These are phyloP conservation scores for Aspergillus sclerotiicarbonarius DNA, from an alignment of 495 filamentous ascomycete species.

Conservation along the genomic window DNA sequence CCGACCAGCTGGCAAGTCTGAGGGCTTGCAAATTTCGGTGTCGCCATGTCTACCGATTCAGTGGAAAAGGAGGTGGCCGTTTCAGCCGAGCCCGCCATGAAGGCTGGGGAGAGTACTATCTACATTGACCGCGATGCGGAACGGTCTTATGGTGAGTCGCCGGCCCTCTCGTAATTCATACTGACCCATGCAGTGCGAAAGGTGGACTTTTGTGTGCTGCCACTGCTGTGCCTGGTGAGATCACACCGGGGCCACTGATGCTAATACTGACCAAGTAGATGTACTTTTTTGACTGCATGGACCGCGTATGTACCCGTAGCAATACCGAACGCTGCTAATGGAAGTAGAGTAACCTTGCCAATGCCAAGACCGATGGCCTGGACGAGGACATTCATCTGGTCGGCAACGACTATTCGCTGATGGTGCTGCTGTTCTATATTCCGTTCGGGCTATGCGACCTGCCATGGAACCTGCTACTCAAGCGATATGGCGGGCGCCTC, in stretches of 20 bases:
- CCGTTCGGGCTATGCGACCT: conserved; percentile 67
- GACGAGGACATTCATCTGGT: conserved; percentile 51
- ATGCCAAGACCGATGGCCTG: conserved; percentile 64
- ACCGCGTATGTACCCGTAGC: conserved; percentile 49
- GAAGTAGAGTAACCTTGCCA: conserved; percentile 51
- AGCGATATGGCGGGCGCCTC: conserved; percentile 51
- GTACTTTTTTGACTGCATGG: conserved; percentile 60
- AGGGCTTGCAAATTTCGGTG: too few species aligned
- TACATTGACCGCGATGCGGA: conserved; percentile 27
- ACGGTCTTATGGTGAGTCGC: conserved; percentile 18
- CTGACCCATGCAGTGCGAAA: conserved; percentile 21
- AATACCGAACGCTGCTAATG: conserved; percentile 7
- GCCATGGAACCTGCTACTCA: conserved; percentile 58
- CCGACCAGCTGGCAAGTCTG: not conserved
- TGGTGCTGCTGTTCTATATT: conserved; percentile 69
- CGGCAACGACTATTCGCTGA: conserved; percentile 62
- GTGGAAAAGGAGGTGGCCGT: not conserved
- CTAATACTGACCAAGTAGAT: conserved; percentile 33
- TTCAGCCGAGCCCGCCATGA: not conserved
- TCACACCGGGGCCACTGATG: not conserved
- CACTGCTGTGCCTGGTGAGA: conserved; percentile 31
- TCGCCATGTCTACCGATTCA: not conserved
- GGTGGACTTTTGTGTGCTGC: conserved; percentile 32
- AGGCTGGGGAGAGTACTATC: not conserved
- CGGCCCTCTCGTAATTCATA: not conserved